A percentile compares a stretch with the other conserved stretches of the same genome.
Evolutionary conservation across 2,329 filamentous ascomycete genomes (phyloP).

Genomic region (Trichoderma arundinaceum): DNA sequence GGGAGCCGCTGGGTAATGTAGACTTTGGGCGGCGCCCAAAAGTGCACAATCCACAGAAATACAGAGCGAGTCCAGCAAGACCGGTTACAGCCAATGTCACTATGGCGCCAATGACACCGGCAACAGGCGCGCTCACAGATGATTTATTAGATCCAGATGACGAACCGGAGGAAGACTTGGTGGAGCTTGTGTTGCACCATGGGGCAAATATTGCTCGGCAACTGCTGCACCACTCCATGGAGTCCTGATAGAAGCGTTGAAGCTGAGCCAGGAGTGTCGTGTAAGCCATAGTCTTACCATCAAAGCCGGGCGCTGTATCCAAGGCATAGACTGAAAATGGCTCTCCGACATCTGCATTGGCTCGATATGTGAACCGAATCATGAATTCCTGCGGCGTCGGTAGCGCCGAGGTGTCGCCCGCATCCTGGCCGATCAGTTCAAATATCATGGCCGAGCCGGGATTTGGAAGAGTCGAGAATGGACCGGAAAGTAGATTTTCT

Average conservation of each 20-base stretch:
- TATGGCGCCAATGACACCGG: constrained; percentile 54
- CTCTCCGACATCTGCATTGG: constrained; percentile 48
- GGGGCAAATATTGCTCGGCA: constrained; percentile 45
- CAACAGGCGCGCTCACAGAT: constrained; percentile 47
- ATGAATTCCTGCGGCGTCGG: constrained; percentile 49
- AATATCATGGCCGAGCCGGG: constrained; percentile 79
- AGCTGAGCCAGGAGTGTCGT: constrained; percentile 48
- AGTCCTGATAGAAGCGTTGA: constrained; percentile 43
- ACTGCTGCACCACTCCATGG: constrained; percentile 52
- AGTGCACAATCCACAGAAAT: constrained; percentile 44
- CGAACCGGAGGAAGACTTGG: not conserved
- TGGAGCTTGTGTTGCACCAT: constrained; percentile 47
- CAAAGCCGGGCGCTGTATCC: constrained; percentile 46
- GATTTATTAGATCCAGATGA: not conserved
- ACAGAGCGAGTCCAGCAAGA: constrained; percentile 43
- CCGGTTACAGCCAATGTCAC: constrained; percentile 48
- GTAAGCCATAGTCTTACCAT: constrained; percentile 46
- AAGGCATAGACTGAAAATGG: constrained; percentile 48
- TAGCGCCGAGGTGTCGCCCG: constrained; percentile 27
- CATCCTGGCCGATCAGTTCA: constrained; percentile 58
- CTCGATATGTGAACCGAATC: constrained; percentile 64
- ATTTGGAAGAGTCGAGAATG: constrained; percentile 56
- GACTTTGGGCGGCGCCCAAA: constrained; percentile 35
- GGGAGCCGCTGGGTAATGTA: constrained; percentile 32
- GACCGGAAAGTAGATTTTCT: constrained; percentile 56